Base-by-base conservation (phyloP, 2,329 filamentous ascomycete species). In the Fusarium zealandicum region DNA sequence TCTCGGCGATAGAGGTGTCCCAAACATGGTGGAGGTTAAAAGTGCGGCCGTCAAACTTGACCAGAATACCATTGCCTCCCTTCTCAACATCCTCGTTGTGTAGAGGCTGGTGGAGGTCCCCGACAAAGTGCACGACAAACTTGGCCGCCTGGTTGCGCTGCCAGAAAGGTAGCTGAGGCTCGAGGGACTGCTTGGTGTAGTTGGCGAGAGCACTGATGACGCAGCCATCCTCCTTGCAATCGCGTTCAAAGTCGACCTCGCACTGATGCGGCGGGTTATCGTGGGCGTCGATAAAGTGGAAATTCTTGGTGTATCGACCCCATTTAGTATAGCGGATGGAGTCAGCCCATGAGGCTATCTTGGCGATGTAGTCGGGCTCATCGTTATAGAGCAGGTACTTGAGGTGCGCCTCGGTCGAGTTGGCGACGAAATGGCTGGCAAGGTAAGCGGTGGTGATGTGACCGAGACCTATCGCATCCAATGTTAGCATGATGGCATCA, bases 1-100 rank as follows among this genome's bases (percentile, higher is more conserved):
- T 83, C 73, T 89, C 86, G 1, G 84, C 80, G 57, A 91, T 90
- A 61, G 81, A 83, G 46, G 82, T 84, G 68, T 92, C 89, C 89
- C 89, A 92, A 13, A 90, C 83, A 52, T 87, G 81, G 67, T 92
- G 89, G 35, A 92, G 78, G 68, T 92, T 92, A 49, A 82, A 79
- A 22, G 76, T 71, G 25, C 72, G 70, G 3, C 79, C 80, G 20
- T 85, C 77, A 73, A 86, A 92, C 13, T 74, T 76, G 1, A 92
- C 88, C 12, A 78, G 71, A 63, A 92, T 88, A 10, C 81, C 80
- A 63, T 92, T 92, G 1, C 89, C 89, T 47, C 89, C 89, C 17
- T 80, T 75, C 3, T 80, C 78, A 6, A 87, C 81, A 49, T 87
- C 79, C 72, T 89, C 86, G 47, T 82, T 82, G 70, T 89, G 86